Base-by-base conservation (phyloP, 169 alveolate species). In the Perkinsus marinus region DNA sequence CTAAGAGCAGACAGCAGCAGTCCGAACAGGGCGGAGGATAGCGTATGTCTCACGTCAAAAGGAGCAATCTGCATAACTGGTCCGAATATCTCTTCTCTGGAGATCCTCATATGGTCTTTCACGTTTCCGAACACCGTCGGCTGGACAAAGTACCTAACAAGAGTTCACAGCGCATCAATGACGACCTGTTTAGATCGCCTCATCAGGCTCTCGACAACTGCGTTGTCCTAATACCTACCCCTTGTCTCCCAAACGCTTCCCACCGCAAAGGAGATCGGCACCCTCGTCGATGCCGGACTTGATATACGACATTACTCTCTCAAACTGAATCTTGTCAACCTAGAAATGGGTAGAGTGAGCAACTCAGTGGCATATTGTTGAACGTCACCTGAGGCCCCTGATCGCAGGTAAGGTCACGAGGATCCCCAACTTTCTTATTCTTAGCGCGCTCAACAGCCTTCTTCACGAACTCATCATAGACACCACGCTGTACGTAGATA, bases 51-150 rank as follows among this genome's bases (percentile, higher is more conserved):
- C 93, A 94, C 94, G 89, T 95, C 94, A 0, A 94, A 93, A 30
- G 79, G 79, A 13, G 79, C 79, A n/a, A 95, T 92, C 16, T 91
- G 91, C 91, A 96, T 93, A 30, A 95, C 98, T 57, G 97, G 97
- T 5, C 98, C 98, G 90, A 97, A 97, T 68, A 96, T 97, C 92
- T 97, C 98, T 91, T 97, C 98, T 90, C 91, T 94, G 0, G 97
- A 95, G 26, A 97, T 95, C 30, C 90, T 95, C 97, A 95, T 95
- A 47, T 95, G 93, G 91, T 97, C 97, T 0, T 94, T 89, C 26
- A 96, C 98, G 92, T 95, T 96, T 19, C 93, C 43, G 91, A 97
- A 95, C 39, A 97, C 92, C n/a, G 98, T 96, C n/a, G 98, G 97
- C 91, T 94, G 93, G 57, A 97, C 94, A 93, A 94, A 97, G 93